These are phyloP conservation scores for Oryza rufipogon DNA, from an alignment of 176 grass and related monocot genomes.

Conservation along the genomic window DNA sequence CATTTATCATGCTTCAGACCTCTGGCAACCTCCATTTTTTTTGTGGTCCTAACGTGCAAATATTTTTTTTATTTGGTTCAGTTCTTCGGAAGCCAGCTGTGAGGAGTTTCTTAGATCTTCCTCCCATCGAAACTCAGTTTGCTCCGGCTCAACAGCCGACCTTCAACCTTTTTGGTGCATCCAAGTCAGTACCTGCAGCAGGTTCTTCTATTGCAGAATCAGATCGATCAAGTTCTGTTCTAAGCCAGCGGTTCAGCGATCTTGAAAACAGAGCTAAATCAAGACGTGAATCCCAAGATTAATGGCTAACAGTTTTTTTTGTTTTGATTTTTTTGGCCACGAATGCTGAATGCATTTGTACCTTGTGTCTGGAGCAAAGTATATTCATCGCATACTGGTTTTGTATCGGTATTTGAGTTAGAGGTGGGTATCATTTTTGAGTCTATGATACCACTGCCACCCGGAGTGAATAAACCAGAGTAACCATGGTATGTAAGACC, in stretches of 20 bases:
- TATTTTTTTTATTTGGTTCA: constrained; percentile 32
- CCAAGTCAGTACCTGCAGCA: constrained; percentile 49
- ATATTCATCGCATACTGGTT: background rate
- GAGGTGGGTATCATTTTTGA: background rate
- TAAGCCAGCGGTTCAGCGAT: constrained; percentile 68
- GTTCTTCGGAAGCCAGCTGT: constrained; percentile 58
- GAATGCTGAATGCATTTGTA: constrained; percentile 14
- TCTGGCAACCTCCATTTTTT: background rate
- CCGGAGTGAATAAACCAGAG: constrained; percentile 25
- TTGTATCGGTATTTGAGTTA: constrained; percentile 23
- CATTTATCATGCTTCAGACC: constrained; percentile 3
- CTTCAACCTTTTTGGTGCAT: constrained; percentile 45
- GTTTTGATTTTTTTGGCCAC: background rate
- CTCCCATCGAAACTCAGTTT: constrained; percentile 46
- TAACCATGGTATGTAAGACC: constrained; percentile 17
- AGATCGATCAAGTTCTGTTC: constrained; percentile 49
- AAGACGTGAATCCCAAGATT: constrained; percentile 57
- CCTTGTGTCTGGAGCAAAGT: background rate
- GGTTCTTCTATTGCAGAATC: constrained; percentile 36
- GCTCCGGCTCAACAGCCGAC: constrained; percentile 25
- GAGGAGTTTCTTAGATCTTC: constrained; percentile 62
- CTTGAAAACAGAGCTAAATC: constrained; percentile 77
- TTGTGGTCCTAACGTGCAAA: constrained; percentile 18
- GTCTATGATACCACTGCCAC: background rate
- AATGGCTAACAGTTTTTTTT: constrained; percentile 25